Conservation (phyloP, 2,329 filamentous ascomycete species). For the Periconia digitata region DNA sequence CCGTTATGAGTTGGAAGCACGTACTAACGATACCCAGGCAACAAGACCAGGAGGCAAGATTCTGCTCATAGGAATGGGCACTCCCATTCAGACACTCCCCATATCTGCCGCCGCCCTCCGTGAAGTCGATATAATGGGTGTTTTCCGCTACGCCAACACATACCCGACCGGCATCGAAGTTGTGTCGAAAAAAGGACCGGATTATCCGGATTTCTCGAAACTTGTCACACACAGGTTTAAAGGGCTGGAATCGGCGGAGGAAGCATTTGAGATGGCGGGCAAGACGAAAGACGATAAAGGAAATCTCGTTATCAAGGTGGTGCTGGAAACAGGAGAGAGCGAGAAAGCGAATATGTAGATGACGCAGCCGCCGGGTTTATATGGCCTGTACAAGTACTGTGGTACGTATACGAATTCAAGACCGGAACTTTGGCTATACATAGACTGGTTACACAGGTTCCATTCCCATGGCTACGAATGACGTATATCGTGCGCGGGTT, state of each 20-base stretch:
- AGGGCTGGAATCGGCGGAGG: conserved; percentile 62
- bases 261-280: conserved; percentile 70
- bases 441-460: too few relatives aligned
- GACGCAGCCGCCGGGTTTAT: not conserved
- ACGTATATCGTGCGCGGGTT: too few relatives aligned
- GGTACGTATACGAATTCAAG: not conserved
- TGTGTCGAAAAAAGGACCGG: conserved; percentile 49
- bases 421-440: too few relatives aligned
- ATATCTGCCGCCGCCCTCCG: conserved; percentile 71
- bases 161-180: conserved; percentile 70
- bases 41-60: conserved; percentile 70
- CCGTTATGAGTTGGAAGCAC: not conserved
- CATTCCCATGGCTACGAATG: too few relatives aligned
- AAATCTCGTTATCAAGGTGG: conserved; percentile 71
- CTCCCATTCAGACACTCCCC: conserved; percentile 72
- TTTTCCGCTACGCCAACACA: conserved; percentile 77
- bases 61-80: conserved; percentile 79
- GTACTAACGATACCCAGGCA: conserved; percentile 40
- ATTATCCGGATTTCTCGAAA: conserved; percentile 65
- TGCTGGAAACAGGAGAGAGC: conserved; percentile 50
- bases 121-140: conserved; percentile 76
- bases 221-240: conserved; percentile 74
- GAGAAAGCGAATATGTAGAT: conserved; percentile 20
- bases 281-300: conserved; percentile 68
- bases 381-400: not conserved